Percentiles rank a stretch among this genome's conserved stretches.
phyloP scores from a whole-genome alignment of 495 filamentous ascomycete genomes.

The Penicillium silybi region DNA sequence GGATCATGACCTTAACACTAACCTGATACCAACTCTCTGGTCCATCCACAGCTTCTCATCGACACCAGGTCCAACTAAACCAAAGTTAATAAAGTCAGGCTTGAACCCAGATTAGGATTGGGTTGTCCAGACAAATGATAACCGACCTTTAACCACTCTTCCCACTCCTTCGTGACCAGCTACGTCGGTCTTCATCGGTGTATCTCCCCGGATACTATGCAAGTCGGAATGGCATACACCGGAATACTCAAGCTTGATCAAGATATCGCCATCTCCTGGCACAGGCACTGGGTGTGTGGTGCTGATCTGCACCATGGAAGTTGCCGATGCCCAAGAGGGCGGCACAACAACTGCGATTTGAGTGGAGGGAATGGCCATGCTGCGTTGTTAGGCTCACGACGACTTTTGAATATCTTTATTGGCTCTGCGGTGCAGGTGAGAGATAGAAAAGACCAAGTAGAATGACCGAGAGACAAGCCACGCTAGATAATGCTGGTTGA shows the following conservation, averaged over 20 bases:
- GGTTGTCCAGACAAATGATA: background rate
- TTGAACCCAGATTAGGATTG: background rate
- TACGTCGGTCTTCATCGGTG: slow-evolving; percentile 44
- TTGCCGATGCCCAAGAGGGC: slow-evolving; percentile 17
- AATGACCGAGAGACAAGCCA: background rate
- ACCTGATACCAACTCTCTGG: slow-evolving; percentile 38
- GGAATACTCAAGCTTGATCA: slow-evolving; percentile 41
- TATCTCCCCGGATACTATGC: slow-evolving; percentile 42
- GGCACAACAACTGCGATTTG: slow-evolving; percentile 38
- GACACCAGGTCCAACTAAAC: slow-evolving; percentile 28
- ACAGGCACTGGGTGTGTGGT: slow-evolving; percentile 29
- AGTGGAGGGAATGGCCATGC: slow-evolving; percentile 26
- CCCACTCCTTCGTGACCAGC: slow-evolving; percentile 45
- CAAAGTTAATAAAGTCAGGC: background rate
- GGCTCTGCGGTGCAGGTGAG: background rate
- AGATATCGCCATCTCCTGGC: slow-evolving; percentile 32
- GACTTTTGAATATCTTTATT: background rate
- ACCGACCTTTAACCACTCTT: slow-evolving; percentile 32
- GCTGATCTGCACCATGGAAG: slow-evolving; percentile 26
- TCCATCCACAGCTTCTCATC: slow-evolving; percentile 32
- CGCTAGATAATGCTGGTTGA: background rate
- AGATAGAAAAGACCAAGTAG: background rate
- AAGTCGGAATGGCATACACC: slow-evolving; percentile 44
- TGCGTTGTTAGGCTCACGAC: background rate
- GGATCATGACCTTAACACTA: slow-evolving; percentile 2